phyloP scores from a whole-genome alignment of 805 yeast species.

The Wickerhamomyces tratensis region DNA sequence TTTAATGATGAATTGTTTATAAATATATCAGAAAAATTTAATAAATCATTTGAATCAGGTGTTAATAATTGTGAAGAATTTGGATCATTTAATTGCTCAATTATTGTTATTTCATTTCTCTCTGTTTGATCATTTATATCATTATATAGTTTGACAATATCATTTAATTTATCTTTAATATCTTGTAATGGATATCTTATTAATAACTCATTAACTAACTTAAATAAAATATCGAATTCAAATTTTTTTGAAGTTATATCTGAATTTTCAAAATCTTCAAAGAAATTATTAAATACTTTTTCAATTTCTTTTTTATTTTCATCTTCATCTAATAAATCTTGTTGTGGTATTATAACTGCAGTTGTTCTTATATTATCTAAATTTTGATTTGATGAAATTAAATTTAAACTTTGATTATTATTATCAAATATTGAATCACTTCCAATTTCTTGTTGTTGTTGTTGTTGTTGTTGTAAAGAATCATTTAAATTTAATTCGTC shows the following conservation, averaged over 20 bases:
- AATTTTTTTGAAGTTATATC: conserved; percentile 16
- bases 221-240: conserved; percentile 35
- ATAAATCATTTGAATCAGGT: too few species aligned
- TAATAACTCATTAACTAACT: conserved; percentile 26
- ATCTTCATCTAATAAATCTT: too few species aligned
- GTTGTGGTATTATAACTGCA: conserved; percentile 16
- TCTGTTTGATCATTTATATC: conserved; percentile 24
- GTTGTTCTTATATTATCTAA: conserved; percentile 8
- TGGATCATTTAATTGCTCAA: background rate
- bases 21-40: too few species aligned
- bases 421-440: too few species aligned
- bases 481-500: conserved; percentile 24
- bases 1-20: too few species aligned
- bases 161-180: conserved; percentile 19
- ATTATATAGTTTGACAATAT: conserved; percentile 14
- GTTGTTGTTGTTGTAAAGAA: conserved; percentile 20
- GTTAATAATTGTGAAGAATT: too few species aligned
- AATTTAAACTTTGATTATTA: too few species aligned
- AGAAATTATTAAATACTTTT: conserved; percentile 22
- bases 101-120: conserved; percentile 33
- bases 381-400: too few species aligned
- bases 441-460: conserved; percentile 9
- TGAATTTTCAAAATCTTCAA: conserved; percentile 22
- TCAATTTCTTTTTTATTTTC: too few species aligned
- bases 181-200: conserved; percentile 28